Evolutionary conservation across 2,329 filamentous ascomycete species (phyloP), one percentile per base, ranked within the genome.

Genomic region (Chaetomium olivaceum): DNA sequence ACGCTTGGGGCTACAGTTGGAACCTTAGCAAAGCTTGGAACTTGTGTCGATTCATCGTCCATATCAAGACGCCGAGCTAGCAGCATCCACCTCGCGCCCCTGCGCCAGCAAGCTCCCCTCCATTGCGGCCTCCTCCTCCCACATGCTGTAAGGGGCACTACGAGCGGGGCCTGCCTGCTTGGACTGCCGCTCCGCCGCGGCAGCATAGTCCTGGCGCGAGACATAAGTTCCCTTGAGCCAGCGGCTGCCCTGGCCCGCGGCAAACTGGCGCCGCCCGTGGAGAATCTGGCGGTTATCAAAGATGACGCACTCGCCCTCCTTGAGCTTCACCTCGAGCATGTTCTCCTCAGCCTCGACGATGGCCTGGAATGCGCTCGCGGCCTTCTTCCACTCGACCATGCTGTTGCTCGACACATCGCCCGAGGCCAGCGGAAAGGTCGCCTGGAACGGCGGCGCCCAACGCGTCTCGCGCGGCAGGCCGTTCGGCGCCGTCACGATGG

Each of bases 171-270:
- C 23, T 29, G 16, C 31, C 1, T 33, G 21, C 19, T 61, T 51
- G 5, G 39, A 50, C 14, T 61, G 50, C 19, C 43, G 1, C 11
- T n/a, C 29, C 6, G 16, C n/a, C 4, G 36, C 25, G 23, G 39
- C 52, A 19, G 14, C 0, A n/a, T 52, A 65, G 5, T 27, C 19
- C 59, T 71, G 67, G 31, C 56, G 55, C 19, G 65, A 51, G 36
- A 97, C 82, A 77, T 98, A 99, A 0, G 91, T 86, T 4, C 95
- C 95, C 71, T 91, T 91, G 62, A 98, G 78, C 91, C 92, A 96
- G 61, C 94, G 83, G 67, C 88, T 84, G 0, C 91, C 91, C 12
- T 55, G 11, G 0, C 78, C 78, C 0, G 82, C 78, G 74, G 94
- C 87, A 77, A 98, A 98, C 33, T 87, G 86, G 19, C 82, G 84